Conservation (phyloP, 495 filamentous ascomycete species). For the Podospora tetraspora region DNA sequence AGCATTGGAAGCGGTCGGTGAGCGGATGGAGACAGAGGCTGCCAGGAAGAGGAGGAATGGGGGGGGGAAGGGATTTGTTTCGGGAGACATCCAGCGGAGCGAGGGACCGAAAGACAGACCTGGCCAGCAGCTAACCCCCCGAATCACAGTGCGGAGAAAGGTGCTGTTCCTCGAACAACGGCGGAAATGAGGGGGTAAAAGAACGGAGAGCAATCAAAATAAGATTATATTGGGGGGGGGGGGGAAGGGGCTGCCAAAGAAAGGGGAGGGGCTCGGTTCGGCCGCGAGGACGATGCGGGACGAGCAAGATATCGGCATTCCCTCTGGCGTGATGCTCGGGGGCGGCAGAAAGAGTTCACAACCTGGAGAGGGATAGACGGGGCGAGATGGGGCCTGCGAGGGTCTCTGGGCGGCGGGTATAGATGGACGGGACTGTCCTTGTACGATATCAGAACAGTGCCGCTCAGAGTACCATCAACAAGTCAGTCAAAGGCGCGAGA, state of each 20-base stretch:
- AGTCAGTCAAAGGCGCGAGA: not conserved
- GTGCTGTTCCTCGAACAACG: conserved; percentile 92
- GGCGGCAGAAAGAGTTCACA: not conserved
- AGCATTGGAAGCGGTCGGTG: not conserved
- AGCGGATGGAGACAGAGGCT: not conserved
- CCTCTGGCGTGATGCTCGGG: not conserved
- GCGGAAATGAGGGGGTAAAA: conserved; percentile 34
- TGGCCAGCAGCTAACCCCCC: not conserved
- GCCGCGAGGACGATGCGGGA: not conserved
- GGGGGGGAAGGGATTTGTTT: too few relatives aligned
- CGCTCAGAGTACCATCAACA: not conserved
- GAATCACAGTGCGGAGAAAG: conserved; percentile 63
- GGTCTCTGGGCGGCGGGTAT: not conserved
- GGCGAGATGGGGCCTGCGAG: not conserved
- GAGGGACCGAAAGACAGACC: not conserved
- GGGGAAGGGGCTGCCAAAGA: not conserved
- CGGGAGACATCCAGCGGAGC: too few relatives aligned
- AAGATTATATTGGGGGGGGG: not conserved
- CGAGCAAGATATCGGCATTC: not conserved
- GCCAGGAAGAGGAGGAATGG: not conserved
- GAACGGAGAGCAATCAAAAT: not conserved
- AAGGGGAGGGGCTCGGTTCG: not conserved
- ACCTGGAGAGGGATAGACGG: not conserved
- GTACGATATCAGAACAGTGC: not conserved
- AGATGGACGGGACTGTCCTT: not conserved